Evolutionary conservation across 2,329 filamentous ascomycete species (phyloP), one percentile per base, ranked within the genome.

Genomic region (Colletotrichum tanaceti): DNA sequence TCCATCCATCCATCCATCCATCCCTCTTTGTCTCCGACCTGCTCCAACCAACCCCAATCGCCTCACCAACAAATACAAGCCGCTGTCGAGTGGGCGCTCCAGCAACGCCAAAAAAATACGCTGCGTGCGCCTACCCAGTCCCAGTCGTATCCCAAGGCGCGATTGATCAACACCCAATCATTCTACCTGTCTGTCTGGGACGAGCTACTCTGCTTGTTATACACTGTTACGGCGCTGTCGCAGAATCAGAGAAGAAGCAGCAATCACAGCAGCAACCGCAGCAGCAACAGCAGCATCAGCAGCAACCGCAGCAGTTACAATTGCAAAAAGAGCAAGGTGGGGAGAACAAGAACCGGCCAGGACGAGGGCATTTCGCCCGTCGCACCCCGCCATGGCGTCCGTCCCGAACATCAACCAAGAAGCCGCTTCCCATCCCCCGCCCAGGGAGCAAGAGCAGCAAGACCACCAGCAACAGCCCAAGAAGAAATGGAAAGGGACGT

Each of bases 401-500:
- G 49, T 55, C 63, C 38, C 65, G 20, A 63, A 60, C 49, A 55
- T 18, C 20, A 59, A 24, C 38, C 9, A 41, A 22, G 39, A 41
- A 22, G 39, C 49, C n/a, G 62, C 55, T 18, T 38, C 43, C n/a
- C 49, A 44, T 39, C n/a, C 6, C 22, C 50, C 14, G 50, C 38
- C 49, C 32, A 10, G 58, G 47, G 35, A 54, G 1, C 46, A 68
- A 20, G 28, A 47, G 47, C 24, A 54, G 1, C 46, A 68, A 20
- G 28, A 47, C 18, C 58, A 58, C 22, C 61, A 68, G 16, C 49
- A 68, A 38, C 62, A 65, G 50, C 55, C 60, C 14, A 68, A 60
- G 43, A 65, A 35, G 35, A 68, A 68, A 35, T 68, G 65, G 65
- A 68, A 68, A 22, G 65, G 44, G 43, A 59, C 57, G 9, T 68